These are phyloP conservation scores for Cucurbita argyrosperma DNA, from an alignment of 306 rosid species.

Conservation along the genomic window DNA sequence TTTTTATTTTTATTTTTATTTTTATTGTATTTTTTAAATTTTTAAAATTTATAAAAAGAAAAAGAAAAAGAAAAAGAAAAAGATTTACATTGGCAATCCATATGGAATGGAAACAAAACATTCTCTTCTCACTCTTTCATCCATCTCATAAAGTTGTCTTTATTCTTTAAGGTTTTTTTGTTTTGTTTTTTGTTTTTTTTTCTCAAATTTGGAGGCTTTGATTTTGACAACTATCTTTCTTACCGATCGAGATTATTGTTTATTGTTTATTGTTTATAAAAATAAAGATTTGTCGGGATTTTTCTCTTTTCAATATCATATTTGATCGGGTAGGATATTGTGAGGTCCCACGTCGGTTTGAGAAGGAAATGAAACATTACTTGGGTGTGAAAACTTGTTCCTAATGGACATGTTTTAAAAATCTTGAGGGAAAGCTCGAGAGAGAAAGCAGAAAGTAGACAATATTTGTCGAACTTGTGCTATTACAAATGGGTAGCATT, in stretches of 20 bases:
- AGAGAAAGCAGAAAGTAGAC: too few relatives aligned
- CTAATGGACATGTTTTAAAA: too few relatives aligned
- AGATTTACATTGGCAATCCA: not conserved
- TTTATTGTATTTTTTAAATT: not conserved
- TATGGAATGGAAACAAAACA: slow-evolving; percentile 8
- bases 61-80: not conserved
- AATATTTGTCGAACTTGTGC: too few relatives aligned
- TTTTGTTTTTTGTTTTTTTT: not conserved
- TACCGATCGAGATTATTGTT: not conserved
- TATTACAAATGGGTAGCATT: too few relatives aligned
- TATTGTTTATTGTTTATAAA: not conserved
- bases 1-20: not conserved
- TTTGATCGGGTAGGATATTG: too few relatives aligned
- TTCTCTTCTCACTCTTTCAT: slow-evolving; percentile 8
- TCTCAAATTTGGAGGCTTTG: slow-evolving; percentile 1
- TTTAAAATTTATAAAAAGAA: not conserved
- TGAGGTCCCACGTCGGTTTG: too few relatives aligned
- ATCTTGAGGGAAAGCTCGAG: too few relatives aligned
- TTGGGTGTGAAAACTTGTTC: too few relatives aligned
- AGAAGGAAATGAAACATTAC: too few relatives aligned
- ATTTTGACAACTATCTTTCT: slow-evolving; percentile 2
- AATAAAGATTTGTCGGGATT: not conserved
- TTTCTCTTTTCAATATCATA: not conserved
- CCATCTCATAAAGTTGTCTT: not conserved
- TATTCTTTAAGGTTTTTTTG: too few relatives aligned